Evolutionary conservation across 2,329 filamentous ascomycete species (phyloP).

Genomic region (Stagonosporopsis rhizophila): DNA sequence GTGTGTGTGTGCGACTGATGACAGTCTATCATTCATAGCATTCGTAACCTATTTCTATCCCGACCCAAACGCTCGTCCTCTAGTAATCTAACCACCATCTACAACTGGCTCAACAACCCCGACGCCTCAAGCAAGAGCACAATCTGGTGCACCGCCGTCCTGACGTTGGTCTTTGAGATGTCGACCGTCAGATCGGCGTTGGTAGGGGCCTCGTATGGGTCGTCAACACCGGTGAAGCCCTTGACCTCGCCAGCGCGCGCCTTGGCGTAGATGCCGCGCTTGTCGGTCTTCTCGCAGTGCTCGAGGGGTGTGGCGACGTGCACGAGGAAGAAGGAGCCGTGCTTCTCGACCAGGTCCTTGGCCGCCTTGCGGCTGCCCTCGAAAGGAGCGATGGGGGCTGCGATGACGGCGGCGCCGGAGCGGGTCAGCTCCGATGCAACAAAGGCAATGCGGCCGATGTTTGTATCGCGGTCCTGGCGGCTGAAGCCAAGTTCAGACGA

Average conservation of each 20-base stretch:
- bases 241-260: slow-evolving; percentile 91
- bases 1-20: too few relatives aligned
- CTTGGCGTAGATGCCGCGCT: slow-evolving; percentile 84
- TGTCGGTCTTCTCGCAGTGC: slow-evolving; percentile 94
- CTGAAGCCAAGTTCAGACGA: slow-evolving; percentile 96
- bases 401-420: slow-evolving; percentile 92
- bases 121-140: slow-evolving; percentile 88
- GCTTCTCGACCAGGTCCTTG: slow-evolving; percentile 84
- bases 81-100: slow-evolving; percentile 2
- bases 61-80: too few relatives aligned
- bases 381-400: slow-evolving; percentile 94
- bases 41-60: too few relatives aligned
- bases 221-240: slow-evolving; percentile 97
- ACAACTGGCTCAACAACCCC: slow-evolving; percentile 75
- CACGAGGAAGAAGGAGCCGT: slow-evolving; percentile 90
- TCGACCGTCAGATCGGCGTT: slow-evolving; percentile 88
- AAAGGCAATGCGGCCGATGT: slow-evolving; percentile 95
- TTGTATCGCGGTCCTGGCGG: slow-evolving; percentile 88
- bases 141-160: slow-evolving; percentile 96
- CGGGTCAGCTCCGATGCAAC: slow-evolving; percentile 94
- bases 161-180: slow-evolving; percentile 82
- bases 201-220: slow-evolving; percentile 86
- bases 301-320: slow-evolving; percentile 94
- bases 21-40: too few relatives aligned
- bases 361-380: slow-evolving; percentile 78